Base-by-base conservation (phyloP, 2,329 filamentous ascomycete genomes). In the Diplodia corticola region DNA sequence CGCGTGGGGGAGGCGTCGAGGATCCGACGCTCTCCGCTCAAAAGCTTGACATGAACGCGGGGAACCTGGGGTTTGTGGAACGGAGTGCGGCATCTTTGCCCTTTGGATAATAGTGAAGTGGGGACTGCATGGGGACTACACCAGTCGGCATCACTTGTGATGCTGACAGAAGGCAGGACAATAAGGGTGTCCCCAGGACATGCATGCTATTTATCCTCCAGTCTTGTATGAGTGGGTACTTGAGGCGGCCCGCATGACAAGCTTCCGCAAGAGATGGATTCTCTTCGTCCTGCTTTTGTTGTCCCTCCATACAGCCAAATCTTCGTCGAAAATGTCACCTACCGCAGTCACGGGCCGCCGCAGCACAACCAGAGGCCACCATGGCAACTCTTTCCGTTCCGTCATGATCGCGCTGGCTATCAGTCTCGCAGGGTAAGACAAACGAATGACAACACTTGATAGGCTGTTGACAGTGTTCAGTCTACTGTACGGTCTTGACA, bases 401-500 rank as follows among this genome's bases (percentile, higher is more conserved):
- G 44, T 59, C 13, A 59, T 46, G 24, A 46, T 59, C 7, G 54
- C 54, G 6, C 22, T 59, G 15, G 54, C 54, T 0, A 59, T 59
- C 24, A 46, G 37, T 30, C 9, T 59, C 5, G 54, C 54, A 15
- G 54, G 54, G 54, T 59, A 5, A 4, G 24, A 3, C 7, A 30
- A 28, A 6, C 24, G 12, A n/a, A 7, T 9, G 15, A 5, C 17
- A 44, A 5, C 17, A n/a, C 17, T 44, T 44, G 5, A n/a, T 10
- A 33, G 30, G 7, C 17, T 30, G 4, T 10, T 59, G 15, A 59
- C 15, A 12, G 1, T 5, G 13, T 1, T 0, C 6, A 59, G 54
- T 10, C 24, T 59, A 1, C 54, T 59, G 1, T 59, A 59, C 24
- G 54, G 54, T 9, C 54, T 59, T 20, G 54, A 71, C 50, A 60